These are phyloP conservation scores for Penicillium psychrosexuale DNA, from an alignment of 2,329 filamentous ascomycete genomes.

Conservation along the genomic window DNA sequence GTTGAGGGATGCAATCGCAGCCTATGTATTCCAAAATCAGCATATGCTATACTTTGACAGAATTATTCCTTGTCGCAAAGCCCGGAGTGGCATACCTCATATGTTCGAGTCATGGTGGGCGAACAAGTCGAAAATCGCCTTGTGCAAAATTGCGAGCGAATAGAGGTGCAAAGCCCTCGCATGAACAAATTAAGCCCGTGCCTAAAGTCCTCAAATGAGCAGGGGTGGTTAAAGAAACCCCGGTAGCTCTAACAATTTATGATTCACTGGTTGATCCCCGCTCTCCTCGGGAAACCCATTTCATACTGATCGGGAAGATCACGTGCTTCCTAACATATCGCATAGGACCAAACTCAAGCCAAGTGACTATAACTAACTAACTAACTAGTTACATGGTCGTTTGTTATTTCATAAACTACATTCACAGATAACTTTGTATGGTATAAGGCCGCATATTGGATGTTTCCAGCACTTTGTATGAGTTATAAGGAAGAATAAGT, in stretches of 20 bases:
- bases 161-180: constrained; percentile 26
- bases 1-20: constrained; percentile 71
- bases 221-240: constrained; percentile 18
- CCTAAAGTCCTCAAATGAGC: constrained; percentile 14
- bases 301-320: constrained; percentile 17
- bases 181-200: constrained; percentile 25
- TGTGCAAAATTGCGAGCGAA: constrained; percentile 17
- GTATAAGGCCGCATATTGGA: not conserved
- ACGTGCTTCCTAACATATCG: constrained; percentile 11
- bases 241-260: constrained; percentile 13
- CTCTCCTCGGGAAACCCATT: constrained; percentile 25
- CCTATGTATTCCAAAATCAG: constrained; percentile 40
- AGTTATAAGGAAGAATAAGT: not conserved
- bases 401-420: not conserved
- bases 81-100: constrained; percentile 32
- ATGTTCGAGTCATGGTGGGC: constrained; percentile 38
- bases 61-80: not conserved
- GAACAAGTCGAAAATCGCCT: constrained; percentile 32
- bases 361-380: no score
- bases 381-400: not conserved
- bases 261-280: constrained; percentile 11
- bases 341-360: not conserved
- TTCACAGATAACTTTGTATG: not conserved
- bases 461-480: no score
- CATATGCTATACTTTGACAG: not conserved